Percentiles rank a stretch among this genome's conserved stretches.
Conservation (phyloP, 768 basidiomycete species). For the Scleroderma citrinum region DNA sequence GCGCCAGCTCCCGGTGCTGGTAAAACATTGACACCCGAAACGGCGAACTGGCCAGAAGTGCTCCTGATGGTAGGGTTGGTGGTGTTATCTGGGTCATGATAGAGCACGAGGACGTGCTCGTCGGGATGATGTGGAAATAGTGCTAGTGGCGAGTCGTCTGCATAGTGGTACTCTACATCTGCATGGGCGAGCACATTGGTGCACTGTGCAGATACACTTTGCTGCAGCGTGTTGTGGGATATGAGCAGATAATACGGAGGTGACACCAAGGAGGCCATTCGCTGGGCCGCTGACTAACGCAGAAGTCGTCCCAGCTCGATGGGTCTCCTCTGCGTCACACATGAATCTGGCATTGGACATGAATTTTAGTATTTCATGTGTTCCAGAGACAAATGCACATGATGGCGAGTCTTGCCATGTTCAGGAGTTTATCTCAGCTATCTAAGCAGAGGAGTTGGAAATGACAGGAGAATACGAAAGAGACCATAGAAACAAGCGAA, state of each 20-base stretch:
- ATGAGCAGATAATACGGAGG: constrained; percentile 67
- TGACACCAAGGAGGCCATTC: constrained; percentile 17
- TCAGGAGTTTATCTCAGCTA: no score
- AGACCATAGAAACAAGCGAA: no score
- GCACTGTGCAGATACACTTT: constrained; percentile 33
- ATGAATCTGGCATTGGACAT: no score
- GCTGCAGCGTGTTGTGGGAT: constrained; percentile 45
- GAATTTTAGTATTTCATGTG: no score
- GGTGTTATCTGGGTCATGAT: constrained; percentile 47
- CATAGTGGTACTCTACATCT: constrained; percentile 74
- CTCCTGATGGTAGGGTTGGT: constrained; percentile 45
- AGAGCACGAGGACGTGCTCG: constrained; percentile 71
- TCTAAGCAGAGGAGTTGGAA: no score
- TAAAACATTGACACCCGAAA: constrained; percentile 58
- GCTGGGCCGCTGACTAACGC: no score
- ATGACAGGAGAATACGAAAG: no score
- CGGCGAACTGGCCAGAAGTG: constrained; percentile 39
- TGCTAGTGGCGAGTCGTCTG: constrained; percentile 67
- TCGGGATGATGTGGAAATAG: constrained; percentile 53
- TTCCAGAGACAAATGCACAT: no score
- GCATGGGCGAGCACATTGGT: constrained; percentile 49
- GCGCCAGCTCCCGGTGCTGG: constrained; percentile 68
- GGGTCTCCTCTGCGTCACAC: no score
- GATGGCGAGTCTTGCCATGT: no score
- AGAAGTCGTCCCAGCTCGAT: no score